Conservation (phyloP, 768 basidiomycete species). For the Mycena alexandri region DNA sequence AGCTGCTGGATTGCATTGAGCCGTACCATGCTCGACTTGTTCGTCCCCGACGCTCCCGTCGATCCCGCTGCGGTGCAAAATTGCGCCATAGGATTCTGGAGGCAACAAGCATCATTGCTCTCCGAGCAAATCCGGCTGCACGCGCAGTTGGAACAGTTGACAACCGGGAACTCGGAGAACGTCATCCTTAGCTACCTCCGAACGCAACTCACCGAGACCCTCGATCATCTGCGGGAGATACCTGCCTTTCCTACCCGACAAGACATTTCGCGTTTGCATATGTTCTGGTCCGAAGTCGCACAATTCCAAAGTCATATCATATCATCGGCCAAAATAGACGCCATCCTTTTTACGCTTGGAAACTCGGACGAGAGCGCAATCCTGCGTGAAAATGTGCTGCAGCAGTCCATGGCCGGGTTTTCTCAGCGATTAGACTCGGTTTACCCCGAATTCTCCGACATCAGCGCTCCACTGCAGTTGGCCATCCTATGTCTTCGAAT, state of each 20-base stretch:
- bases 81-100: slow-evolving; percentile 58
- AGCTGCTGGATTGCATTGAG: slow-evolving; percentile 72
- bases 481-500: slow-evolving; percentile 76
- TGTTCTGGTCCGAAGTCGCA: slow-evolving; percentile 81
- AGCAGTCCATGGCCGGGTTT: slow-evolving; percentile 85
- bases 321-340: slow-evolving; percentile 59
- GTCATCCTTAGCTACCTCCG: slow-evolving; percentile 61
- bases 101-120: slow-evolving; percentile 55
- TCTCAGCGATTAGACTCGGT: slow-evolving; percentile 73
- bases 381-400: slow-evolving; percentile 77
- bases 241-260: slow-evolving; percentile 50
- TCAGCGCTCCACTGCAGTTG: slow-evolving; percentile 74
- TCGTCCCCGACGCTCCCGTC: slow-evolving; percentile 86
- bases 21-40: slow-evolving; percentile 73
- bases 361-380: slow-evolving; percentile 52
- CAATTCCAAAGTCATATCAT: slow-evolving; percentile 79
- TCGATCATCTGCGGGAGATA: slow-evolving; percentile 42
- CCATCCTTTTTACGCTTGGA: slow-evolving; percentile 57
- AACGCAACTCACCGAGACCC: slow-evolving; percentile 46
- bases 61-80: slow-evolving; percentile 84
- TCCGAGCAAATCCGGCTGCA: slow-evolving; percentile 67
- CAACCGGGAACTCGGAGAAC: slow-evolving; percentile 69
- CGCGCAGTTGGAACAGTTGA: slow-evolving; percentile 62
- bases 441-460: slow-evolving; percentile 81
- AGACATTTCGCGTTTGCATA: slow-evolving; percentile 63